Evolutionary conservation across 331 rosid genomes (phyloP), one percentile per base, ranked within the genome.

Genomic region (Pyracantha coccinea): DNA sequence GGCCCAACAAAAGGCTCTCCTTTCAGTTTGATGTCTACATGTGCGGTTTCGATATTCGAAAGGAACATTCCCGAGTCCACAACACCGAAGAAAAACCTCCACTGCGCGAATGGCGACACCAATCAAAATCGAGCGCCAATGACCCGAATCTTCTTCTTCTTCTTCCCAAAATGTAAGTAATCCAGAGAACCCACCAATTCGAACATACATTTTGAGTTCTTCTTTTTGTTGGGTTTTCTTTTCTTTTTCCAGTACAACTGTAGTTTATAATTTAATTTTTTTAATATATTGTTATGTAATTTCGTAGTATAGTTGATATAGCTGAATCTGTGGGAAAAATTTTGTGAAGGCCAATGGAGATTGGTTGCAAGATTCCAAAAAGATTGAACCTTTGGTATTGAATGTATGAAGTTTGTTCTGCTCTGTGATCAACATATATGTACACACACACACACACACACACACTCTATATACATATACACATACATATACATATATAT

Each of bases 341-440:
- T 76, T 66, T 77, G 47, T 62, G 58, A 72, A 91, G 97, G 89
- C 96, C 96, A 66, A 86, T 87, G 92, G 93, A 93, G 77, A 92
- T 66, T 69, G 85, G 91, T 81, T 73, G 89, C 82, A 84, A 82
- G 82, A 10, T 86, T 83, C 89, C 96, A 29, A 89, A 89, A 81
- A 86, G 71, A 82, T 95, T 89, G 66, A 66, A 82, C 81, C 2
- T 25, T 73, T 50, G 33, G 28, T 13, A 16, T 70, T 29, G 47
- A 59, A n/a, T 70, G 62, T 10, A 23, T 52, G 63, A 23, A 19
- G 21, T 29, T 54, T n/a, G n/a, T 38, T 71, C 31, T 71, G 75
- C 31, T 71, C 23, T 13, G 28, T 53, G 31, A 31, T 50, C 50
- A 41, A 41, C 5, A 41, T 1, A 41, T 0, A 35, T 2, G 8